Percentiles rank a stretch among this genome's conserved stretches.
phyloP scores from a whole-genome alignment of 345 rosid genomes.

The Eutrema heterophyllum region DNA sequence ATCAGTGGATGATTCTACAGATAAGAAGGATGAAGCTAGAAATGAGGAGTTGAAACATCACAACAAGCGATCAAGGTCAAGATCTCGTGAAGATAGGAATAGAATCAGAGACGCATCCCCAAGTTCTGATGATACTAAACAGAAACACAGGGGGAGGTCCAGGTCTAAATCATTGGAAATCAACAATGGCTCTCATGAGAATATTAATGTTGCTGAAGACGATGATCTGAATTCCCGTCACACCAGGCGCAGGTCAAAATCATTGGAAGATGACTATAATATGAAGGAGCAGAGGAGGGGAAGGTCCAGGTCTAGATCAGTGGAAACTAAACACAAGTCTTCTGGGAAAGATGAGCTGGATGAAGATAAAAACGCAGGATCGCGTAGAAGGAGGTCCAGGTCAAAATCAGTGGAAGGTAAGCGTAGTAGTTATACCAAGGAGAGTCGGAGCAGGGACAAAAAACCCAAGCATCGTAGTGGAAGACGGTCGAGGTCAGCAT shows the following conservation, averaged over 20 bases:
- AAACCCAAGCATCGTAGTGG: conserved; percentile 53
- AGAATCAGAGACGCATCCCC: conserved; percentile 36
- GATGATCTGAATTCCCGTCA: background rate
- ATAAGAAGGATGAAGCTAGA: conserved; percentile 34
- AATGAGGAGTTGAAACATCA: conserved; percentile 40
- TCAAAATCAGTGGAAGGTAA: conserved; percentile 63
- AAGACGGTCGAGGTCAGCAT: conserved; percentile 59
- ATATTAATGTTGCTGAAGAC: conserved; percentile 36
- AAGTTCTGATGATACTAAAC: conserved; percentile 41
- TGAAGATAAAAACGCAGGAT: conserved; percentile 39
- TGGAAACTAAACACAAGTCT: conserved; percentile 34
- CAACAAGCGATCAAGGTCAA: conserved; percentile 52
- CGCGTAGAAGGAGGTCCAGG: conserved; percentile 60
- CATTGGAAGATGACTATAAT: conserved; percentile 22
- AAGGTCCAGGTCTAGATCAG: conserved; percentile 60
- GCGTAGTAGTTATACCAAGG: conserved; percentile 35
- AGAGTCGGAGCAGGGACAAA: conserved; percentile 42
- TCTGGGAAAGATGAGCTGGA: conserved; percentile 31
- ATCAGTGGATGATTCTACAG: conserved; percentile 45
- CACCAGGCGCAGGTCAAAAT: no score
- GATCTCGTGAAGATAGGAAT: conserved; percentile 43
- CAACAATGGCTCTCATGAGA: conserved; percentile 30
- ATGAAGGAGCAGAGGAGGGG: conserved; percentile 40
- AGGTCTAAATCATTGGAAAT: conserved; percentile 50
- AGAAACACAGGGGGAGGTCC: conserved; percentile 46